These are phyloP conservation scores for Debaryomyces singareniensis DNA, from an alignment of 1,139 yeast species.

Conservation along the genomic window DNA sequence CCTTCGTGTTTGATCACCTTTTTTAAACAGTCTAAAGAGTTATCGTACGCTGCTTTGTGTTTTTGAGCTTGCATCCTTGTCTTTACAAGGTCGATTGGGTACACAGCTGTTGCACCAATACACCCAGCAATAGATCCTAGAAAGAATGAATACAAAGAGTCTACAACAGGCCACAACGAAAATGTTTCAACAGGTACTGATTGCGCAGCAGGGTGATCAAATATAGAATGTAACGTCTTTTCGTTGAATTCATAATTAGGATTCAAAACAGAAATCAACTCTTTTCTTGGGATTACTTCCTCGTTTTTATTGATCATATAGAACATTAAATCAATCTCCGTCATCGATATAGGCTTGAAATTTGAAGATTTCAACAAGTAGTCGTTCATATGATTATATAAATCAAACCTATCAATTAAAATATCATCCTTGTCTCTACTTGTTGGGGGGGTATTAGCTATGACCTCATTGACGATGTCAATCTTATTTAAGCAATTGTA, in stretches of 20 bases:
- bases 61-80: conserved; percentile 98
- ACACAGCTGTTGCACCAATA: conserved; percentile 96
- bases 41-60: conserved; percentile 63
- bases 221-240: conserved; percentile 30
- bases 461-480: conserved; percentile 52
- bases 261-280: conserved; percentile 43
- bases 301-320: conserved; percentile 41
- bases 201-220: conserved; percentile 38
- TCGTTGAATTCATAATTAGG: conserved; percentile 37
- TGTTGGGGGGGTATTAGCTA: conserved; percentile 50
- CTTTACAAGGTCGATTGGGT: conserved; percentile 93
- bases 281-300: conserved; percentile 47
- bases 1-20: conserved; percentile 80
- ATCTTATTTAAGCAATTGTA: conserved; percentile 40
- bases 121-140: conserved; percentile 96
- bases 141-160: conserved; percentile 80
- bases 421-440: conserved; percentile 41
- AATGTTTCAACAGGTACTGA: conserved; percentile 32
- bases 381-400: conserved; percentile 44
- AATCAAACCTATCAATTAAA: conserved; percentile 36
- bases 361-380: conserved; percentile 48
- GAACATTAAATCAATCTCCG: conserved; percentile 41
- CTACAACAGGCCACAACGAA: conserved; percentile 58
- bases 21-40: conserved; percentile 79
- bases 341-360: conserved; percentile 40